Conservation (phyloP, 176 grass and related monocot species). For the Triticum monococcum region DNA sequence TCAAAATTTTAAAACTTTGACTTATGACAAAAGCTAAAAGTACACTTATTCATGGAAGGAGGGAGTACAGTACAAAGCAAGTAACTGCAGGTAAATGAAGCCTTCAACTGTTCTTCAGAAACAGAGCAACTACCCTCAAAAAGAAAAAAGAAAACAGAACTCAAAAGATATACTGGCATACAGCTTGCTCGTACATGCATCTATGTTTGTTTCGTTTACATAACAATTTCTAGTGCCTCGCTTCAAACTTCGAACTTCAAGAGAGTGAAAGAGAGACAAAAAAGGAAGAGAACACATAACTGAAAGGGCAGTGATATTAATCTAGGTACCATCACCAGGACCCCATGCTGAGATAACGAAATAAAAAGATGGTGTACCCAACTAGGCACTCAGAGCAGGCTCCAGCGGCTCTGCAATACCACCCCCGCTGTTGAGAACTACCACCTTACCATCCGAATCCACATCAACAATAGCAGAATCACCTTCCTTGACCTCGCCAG, state of each 20-base stretch:
- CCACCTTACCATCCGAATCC: conserved; percentile 86
- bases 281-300: conserved; percentile 5
- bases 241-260: conserved; percentile 19
- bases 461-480: conserved; percentile 92
- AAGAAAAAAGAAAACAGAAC: too few species aligned
- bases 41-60: too few species aligned
- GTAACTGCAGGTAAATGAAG: neutral
- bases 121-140: conserved; percentile 9
- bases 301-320: neutral
- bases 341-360: conserved; percentile 2
- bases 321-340: conserved; percentile 26
- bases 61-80: neutral
- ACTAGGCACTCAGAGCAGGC: conserved; percentile 43
- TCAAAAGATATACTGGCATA: conserved; percentile 1
- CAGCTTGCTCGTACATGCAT: neutral
- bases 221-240: conserved; percentile 26
- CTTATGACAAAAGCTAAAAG: too few species aligned
- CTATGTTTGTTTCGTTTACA: conserved; percentile 14
- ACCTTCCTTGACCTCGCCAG: conserved; percentile 90
- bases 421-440: conserved; percentile 65
- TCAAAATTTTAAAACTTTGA: too few species aligned
- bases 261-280: neutral
- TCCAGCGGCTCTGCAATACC: conserved; percentile 51
- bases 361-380: neutral
- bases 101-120: conserved; percentile 23